Percentiles rank a stretch among this genome's conserved stretches.
phyloP scores from a whole-genome alignment of 2,329 filamentous ascomycete genomes.

The Xylariaceae sp. region DNA sequence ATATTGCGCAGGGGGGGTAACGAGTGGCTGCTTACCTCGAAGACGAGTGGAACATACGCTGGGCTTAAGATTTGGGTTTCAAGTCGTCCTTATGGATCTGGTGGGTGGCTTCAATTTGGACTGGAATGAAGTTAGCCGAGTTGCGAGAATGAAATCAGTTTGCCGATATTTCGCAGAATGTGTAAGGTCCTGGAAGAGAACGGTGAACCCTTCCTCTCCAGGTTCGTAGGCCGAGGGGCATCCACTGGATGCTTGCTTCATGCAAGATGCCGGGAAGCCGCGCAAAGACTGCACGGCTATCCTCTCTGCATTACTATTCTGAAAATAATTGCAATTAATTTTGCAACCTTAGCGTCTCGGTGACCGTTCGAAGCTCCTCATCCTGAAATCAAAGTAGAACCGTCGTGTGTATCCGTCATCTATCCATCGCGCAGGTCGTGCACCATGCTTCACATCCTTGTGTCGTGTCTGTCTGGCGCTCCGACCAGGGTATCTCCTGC shows the following conservation, averaged over 20 bases:
- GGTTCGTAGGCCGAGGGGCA: too few relatives aligned
- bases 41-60: too few relatives aligned
- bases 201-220: too few relatives aligned
- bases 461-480: conserved; percentile 5
- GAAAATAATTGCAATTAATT: conserved; percentile 3
- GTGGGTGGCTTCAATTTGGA: too few relatives aligned
- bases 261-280: conserved; percentile 17
- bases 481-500: conserved; percentile 18
- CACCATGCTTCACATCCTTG: conserved; percentile 1
- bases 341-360: neutral
- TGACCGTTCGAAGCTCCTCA: neutral
- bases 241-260: conserved; percentile 8
- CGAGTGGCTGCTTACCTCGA: too few relatives aligned
- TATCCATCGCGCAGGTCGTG: neutral
- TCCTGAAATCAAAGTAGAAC: conserved; percentile 2
- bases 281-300: conserved; percentile 10
- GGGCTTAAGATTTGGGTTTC: too few relatives aligned
- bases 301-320: conserved; percentile 25
- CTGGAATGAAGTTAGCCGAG: too few relatives aligned
- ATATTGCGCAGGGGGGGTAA: too few relatives aligned
- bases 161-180: too few relatives aligned
- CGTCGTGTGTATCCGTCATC: neutral
- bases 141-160: too few relatives aligned
- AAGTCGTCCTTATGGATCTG: too few relatives aligned
- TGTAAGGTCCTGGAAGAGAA: too few relatives aligned